Base-by-base conservation (phyloP, 2,329 filamentous ascomycete species). In the Exophiala spinifera region DNA sequence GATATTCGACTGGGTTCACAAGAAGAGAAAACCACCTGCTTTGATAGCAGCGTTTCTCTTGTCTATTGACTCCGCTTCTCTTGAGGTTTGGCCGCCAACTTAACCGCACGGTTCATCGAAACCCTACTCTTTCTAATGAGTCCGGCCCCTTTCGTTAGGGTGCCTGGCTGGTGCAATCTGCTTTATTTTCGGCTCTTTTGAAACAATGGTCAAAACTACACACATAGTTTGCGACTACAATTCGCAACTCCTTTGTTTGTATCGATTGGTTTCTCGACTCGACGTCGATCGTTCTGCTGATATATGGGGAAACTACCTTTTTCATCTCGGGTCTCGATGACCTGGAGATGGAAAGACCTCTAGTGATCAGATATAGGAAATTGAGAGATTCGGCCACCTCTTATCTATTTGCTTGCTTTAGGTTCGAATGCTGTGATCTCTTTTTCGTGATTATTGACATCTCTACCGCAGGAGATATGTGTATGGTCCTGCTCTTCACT, bases 381-480 rank as follows among this genome's bases (percentile, higher is more conserved):
- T 70, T 31, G 67, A 72, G 67, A 72, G 64, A 72, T 69, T 69
- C 64, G 72, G 72, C 72, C 72, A 69, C 72, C 72, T 74, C 72
- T 72, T n/a, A 47, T 23, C 15, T n/a, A 19, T 44, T 44, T 52
- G 28, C 37, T 15, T 39, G 19, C 10, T 43, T 15, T n/a, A 13
- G 20, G 15, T 19, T 19, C 25, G 1, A 15, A 19, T 47, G 23
- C 7, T 25, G 23, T 7, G 23, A 25, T 4, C 7, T 3, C 28
- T 25, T 31, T 31, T 10, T 10, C 28, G 11, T 31, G 28, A 31
- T 31, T 10, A 31, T 10, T 31, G 28, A 31, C 28, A 5, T 10
- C 11, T 31, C 7, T 10, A 31, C 28, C 6, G 8, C 28, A 31
- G 10, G 36, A 39, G 17, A n/a, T n/a, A 39, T 15, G 36, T 39